Conservation (phyloP, 768 basidiomycete species). For the Tylopilus cervinicoccineus region DNA sequence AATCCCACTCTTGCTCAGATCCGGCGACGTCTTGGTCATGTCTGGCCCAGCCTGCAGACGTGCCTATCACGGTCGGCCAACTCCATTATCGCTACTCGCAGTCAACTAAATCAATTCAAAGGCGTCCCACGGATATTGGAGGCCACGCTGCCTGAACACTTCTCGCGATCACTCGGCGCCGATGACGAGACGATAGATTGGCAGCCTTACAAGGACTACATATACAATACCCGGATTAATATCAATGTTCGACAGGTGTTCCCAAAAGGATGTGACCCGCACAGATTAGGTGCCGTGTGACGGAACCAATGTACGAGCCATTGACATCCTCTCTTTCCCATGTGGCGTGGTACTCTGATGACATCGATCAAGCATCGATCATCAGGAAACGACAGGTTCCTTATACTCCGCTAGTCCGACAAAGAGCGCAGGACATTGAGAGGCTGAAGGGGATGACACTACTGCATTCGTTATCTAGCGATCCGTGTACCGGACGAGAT, state of each 20-base stretch:
- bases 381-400: neutral
- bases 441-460: neutral
- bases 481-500: slow-evolving; percentile 10
- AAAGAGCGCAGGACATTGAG: neutral
- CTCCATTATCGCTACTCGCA: neutral
- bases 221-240: slow-evolving; percentile 74
- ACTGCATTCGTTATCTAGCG: slow-evolving; percentile 10
- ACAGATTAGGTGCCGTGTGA: slow-evolving; percentile 3
- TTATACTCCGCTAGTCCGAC: neutral
- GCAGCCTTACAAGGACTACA: slow-evolving; percentile 59
- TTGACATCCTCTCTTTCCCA: neutral
- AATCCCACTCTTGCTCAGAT: slow-evolving; percentile 78
- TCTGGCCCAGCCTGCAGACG: slow-evolving; percentile 80
- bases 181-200: slow-evolving; percentile 41
- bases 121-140: slow-evolving; percentile 89
- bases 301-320: neutral
- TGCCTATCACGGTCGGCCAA: slow-evolving; percentile 85
- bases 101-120: slow-evolving; percentile 22
- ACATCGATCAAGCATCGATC: slow-evolving; percentile 5
- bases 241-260: slow-evolving; percentile 91
- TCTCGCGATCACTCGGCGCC: slow-evolving; percentile 31
- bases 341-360: neutral
- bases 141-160: slow-evolving; percentile 65
- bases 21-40: slow-evolving; percentile 93
- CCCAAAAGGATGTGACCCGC: slow-evolving; percentile 58